Evolutionary conservation across 2,329 filamentous ascomycete genomes (phyloP).

Genomic region (Phoma sp.): DNA sequence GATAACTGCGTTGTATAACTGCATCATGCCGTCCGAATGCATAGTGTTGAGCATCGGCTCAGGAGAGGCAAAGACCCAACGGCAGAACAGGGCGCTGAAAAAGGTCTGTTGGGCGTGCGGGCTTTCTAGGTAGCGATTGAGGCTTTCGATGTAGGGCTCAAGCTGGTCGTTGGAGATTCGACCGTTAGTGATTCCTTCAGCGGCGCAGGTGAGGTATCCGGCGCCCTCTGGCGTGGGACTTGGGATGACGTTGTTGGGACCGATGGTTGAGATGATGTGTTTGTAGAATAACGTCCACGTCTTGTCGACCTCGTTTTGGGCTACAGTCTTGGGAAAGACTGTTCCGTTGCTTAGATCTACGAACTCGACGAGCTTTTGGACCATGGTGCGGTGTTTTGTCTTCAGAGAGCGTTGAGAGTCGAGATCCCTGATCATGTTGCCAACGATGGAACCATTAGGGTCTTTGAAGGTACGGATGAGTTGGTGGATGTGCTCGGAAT

Average conservation of each 20-base stretch:
- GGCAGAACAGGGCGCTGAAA: constrained; percentile 18
- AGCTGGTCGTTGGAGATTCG: not conserved
- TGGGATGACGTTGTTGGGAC: not conserved
- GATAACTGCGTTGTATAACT: constrained; percentile 1
- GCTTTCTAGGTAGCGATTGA: not conserved
- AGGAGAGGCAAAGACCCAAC: constrained; percentile 8
- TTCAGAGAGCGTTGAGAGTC: not conserved
- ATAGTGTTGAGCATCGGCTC: constrained; percentile 10
- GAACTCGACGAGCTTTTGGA: not conserved
- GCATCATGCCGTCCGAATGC: not conserved
- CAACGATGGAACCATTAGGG: not conserved
- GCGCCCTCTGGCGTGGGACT: not conserved
- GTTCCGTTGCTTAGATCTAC: not conserved
- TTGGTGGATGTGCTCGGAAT: not conserved
- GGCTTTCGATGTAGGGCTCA: not conserved
- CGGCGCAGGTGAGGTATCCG: not conserved
- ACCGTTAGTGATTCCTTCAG: constrained; percentile 2
- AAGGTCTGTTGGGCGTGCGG: constrained; percentile 13
- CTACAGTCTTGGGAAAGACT: not conserved
- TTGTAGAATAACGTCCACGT: not conserved
- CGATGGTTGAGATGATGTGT: constrained; percentile 1
- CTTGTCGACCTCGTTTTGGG: not conserved
- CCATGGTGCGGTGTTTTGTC: not conserved
- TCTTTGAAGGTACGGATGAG: constrained; percentile 1
- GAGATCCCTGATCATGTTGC: not conserved